Base-by-base conservation (phyloP, 129 eudicot genomes). In the Logfia minima region DNA sequence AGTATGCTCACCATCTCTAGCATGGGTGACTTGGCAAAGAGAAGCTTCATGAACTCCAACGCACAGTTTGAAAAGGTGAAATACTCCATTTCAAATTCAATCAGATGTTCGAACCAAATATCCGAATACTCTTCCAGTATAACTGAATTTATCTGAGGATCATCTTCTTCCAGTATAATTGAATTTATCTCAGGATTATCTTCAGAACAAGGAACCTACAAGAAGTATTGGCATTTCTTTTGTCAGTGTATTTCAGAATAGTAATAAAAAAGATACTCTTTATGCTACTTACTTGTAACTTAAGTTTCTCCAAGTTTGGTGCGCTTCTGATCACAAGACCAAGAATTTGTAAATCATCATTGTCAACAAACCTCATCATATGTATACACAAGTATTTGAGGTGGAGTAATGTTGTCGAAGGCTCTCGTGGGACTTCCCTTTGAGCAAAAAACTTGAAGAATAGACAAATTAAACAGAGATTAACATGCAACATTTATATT, bases 301-400 rank as follows among this genome's bases (percentile, higher is more conserved):
- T 56, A 31, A 72, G 34, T 31, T 72, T 55, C 53, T 72, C 53
- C 76, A 72, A 72, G 51, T 72, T 72, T 4, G 66, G 53, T 7
- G 76, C 32, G 52, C 66, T 55, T 72, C 9, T 56, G 66, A 72
- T 11, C 9, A 72, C 23, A 31, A 55, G 19, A 32, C 14, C 11
- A 55, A 72, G 66, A 19, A 37, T 4, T 8, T 1, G 14, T 32
- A 34, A 3, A 24, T 9, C 22, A 17, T 8, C 43, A 6, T 0
- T 16, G 8, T 29, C 66, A 6, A 28, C 35, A 29, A 21, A 28
- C 35, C 35, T 32, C 35, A 6, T 26, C 34, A 18, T 4, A 18
- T 4, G 6, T 31, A 4, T 66, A 9, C 14, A 17, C 8, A 66
- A 35, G 72, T 2, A 55, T 59, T 32, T 72, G 21, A 72, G 77